Evolutionary conservation across 495 filamentous ascomycete genomes (phyloP).

Genomic region (Immersiella caudata): DNA sequence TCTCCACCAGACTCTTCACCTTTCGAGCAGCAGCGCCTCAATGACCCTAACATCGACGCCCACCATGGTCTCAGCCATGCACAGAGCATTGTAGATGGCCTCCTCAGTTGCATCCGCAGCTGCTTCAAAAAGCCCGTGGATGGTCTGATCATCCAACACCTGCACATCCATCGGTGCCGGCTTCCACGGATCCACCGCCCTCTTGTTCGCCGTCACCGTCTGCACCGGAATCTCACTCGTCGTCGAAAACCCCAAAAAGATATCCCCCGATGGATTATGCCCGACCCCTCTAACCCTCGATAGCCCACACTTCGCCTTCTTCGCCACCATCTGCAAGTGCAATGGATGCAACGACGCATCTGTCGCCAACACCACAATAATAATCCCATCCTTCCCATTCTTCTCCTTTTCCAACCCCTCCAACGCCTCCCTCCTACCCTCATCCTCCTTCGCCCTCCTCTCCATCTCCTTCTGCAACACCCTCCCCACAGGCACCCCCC

Average conservation of each 20-base stretch:
- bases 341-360: conserved; percentile 53
- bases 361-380: conserved; percentile 56
- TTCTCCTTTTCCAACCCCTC: conserved; percentile 38
- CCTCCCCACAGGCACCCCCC: conserved; percentile 54
- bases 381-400: conserved; percentile 54
- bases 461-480: conserved; percentile 27
- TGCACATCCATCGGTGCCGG: conserved; percentile 42
- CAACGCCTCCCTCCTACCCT: conserved; percentile 28
- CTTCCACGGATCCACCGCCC: conserved; percentile 37
- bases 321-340: conserved; percentile 57
- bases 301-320: conserved; percentile 55
- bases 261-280: conserved; percentile 53
- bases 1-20: conserved; percentile 51
- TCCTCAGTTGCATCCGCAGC: conserved; percentile 56
- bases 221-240: conserved; percentile 46
- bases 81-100: conserved; percentile 56
- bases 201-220: conserved; percentile 33
- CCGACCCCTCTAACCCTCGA: conserved; percentile 52
- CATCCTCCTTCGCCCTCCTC: conserved; percentile 36
- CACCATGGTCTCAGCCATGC: conserved; percentile 52
- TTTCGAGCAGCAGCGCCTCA: conserved; percentile 51
- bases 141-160: conserved; percentile 51
- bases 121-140: conserved; percentile 54
- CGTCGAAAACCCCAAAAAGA: conserved; percentile 59
- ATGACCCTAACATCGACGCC: conserved; percentile 42